Percentiles rank a stretch among this genome's conserved stretches.
Evolutionary conservation across 2,329 filamentous ascomycete genomes (phyloP).

Genomic region (Cadophora luteo-olivacea): DNA sequence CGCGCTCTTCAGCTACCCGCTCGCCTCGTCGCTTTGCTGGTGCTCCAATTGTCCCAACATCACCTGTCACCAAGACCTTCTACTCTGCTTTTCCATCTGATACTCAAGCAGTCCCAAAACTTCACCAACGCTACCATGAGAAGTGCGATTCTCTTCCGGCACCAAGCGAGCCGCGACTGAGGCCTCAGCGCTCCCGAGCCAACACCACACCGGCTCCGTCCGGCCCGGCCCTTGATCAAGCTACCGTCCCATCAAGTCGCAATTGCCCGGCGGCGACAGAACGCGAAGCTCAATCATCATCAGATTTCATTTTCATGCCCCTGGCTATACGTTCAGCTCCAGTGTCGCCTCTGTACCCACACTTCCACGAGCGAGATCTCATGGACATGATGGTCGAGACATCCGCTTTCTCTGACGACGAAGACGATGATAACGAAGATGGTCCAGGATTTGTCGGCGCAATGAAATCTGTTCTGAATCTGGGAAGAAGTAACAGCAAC

Average conservation of each 20-base stretch:
- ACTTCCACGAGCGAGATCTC: neutral
- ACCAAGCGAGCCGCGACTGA: neutral
- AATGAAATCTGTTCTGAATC: conserved; percentile 5
- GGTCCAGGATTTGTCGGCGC: neutral
- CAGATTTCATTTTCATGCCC: neutral
- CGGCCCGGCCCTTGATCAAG: neutral
- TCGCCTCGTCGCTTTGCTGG: neutral
- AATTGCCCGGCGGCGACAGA: conserved; percentile 8
- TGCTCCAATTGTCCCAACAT: neutral
- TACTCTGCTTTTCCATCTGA: neutral
- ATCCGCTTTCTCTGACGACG: conserved; percentile 11
- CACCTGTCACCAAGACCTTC: neutral
- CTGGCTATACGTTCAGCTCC: neutral
- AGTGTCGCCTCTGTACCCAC: neutral
- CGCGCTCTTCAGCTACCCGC: neutral
- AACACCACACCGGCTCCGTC: conserved; percentile 13
- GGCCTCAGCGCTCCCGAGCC: conserved; percentile 9
- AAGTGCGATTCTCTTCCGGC: conserved; percentile 16
- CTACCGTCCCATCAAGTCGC: conserved; percentile 4
- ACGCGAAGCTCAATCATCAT: neutral
- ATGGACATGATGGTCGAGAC: conserved; percentile 14
- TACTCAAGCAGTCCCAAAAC: neutral
- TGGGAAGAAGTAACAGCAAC: neutral
- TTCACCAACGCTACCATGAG: neutral
- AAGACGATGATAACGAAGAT: conserved; percentile 7